These are phyloP conservation scores for Tuber brumale DNA, from an alignment of 495 filamentous ascomycete species.

Conservation along the genomic window DNA sequence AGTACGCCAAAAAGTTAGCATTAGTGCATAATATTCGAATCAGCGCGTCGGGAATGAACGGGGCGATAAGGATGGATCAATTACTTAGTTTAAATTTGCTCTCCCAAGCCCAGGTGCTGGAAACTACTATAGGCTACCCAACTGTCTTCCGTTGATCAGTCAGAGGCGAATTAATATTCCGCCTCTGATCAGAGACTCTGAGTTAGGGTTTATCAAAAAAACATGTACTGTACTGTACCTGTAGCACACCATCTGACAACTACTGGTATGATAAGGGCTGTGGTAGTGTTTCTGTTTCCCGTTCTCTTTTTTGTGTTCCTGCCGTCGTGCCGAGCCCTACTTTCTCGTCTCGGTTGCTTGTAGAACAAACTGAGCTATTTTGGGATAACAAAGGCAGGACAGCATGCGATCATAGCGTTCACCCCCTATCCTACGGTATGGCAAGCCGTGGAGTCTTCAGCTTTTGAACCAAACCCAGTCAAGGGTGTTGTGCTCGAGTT, in stretches of 20 bases:
- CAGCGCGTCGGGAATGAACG: neutral
- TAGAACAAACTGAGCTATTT: neutral
- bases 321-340: neutral
- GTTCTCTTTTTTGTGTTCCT: conserved; percentile 1
- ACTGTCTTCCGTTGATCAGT: neutral
- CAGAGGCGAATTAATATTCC: neutral
- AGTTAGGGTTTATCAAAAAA: neutral
- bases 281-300: neutral
- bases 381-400: neutral
- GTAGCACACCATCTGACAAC: neutral
- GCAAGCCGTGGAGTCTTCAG: neutral
- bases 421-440: neutral
- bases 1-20: neutral
- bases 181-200: neutral
- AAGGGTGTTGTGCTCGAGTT: neutral
- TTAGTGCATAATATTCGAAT: neutral
- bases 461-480: neutral
- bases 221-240: too few species aligned
- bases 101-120: neutral
- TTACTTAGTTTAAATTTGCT: neutral
- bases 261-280: neutral
- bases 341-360: neutral
- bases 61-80: neutral
- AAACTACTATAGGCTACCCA: neutral
- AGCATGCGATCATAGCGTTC: neutral